phyloP scores from a whole-genome alignment of 2,329 filamentous ascomycete species.

The Leptographium radiaticola region DNA sequence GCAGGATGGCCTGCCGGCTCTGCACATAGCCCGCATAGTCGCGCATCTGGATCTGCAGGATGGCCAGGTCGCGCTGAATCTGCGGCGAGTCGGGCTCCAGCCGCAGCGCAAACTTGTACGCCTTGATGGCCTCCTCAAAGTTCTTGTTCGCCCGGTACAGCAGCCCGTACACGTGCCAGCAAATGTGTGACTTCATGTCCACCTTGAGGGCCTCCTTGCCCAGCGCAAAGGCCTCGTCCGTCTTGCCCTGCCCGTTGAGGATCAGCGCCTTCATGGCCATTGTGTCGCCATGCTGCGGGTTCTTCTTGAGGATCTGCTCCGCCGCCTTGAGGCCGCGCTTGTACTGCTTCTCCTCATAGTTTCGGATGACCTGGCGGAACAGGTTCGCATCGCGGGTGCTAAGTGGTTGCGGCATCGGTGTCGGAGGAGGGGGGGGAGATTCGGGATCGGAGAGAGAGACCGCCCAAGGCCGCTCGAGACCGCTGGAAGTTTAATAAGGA shows the following conservation, averaged over 20 bases:
- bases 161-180: conserved; percentile 97
- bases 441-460: too few species aligned
- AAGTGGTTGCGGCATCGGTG: conserved; percentile 57
- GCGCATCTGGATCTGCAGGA: conserved; percentile 90
- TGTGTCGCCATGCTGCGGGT: conserved; percentile 92
- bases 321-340: conserved; percentile 88
- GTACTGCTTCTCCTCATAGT: conserved; percentile 98
- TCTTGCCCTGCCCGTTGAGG: conserved; percentile 82
- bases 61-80: conserved; percentile 85
- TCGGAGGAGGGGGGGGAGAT: conserved; percentile 8
- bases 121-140: conserved; percentile 97
- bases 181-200: conserved; percentile 98
- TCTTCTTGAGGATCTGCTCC: conserved; percentile 91
- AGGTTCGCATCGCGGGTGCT: conserved; percentile 83
- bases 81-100: conserved; percentile 90
- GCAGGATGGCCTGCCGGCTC: conserved; percentile 78
- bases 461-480: too few species aligned
- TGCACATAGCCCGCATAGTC: conserved; percentile 90
- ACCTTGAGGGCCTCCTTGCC: conserved; percentile 86
- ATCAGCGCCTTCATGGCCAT: conserved; percentile 98
- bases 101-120: conserved; percentile 88
- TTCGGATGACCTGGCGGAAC: conserved; percentile 87
- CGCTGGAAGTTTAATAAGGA: too few species aligned
- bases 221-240: conserved; percentile 84
- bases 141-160: conserved; percentile 92